phyloP scores from a whole-genome alignment of 192 early-diverging fungal genomes.

The Obelidium mucronatum region DNA sequence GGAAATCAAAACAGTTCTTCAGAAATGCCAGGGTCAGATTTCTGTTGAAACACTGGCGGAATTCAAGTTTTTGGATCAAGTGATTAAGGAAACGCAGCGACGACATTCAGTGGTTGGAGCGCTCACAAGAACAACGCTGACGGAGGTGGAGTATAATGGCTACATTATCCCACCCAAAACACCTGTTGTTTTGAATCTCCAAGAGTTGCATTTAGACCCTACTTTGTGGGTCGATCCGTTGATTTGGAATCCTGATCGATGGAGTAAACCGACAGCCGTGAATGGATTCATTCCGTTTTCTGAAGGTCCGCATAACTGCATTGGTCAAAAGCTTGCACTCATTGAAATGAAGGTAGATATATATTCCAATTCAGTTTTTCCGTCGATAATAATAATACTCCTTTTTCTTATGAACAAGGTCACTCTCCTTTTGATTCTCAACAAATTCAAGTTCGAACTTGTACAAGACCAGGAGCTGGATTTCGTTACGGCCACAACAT shows the following conservation, averaged over 20 bases:
- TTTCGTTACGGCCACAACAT: constrained; percentile 12
- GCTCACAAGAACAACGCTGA: background rate
- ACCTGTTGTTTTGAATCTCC: constrained; percentile 35
- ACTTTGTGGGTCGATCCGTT: constrained; percentile 41
- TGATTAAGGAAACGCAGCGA: too few species aligned
- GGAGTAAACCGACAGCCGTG: constrained; percentile 34
- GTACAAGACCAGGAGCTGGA: constrained; percentile 24
- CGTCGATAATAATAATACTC: background rate
- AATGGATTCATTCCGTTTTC: constrained; percentile 54
- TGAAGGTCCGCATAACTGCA: constrained; percentile 45
- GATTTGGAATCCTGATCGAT: constrained; percentile 52
- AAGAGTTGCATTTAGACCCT: constrained; percentile 38
- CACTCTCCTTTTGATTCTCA: too few species aligned
- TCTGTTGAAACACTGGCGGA: constrained; percentile 31
- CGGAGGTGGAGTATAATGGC: constrained; percentile 39
- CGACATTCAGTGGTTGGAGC: constrained; percentile 40
- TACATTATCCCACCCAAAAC: constrained; percentile 37
- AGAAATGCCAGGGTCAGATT: too few species aligned
- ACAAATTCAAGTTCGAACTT: constrained; percentile 21
- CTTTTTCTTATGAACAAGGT: background rate
- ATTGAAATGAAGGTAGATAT: constrained; percentile 41
- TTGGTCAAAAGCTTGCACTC: constrained; percentile 60
- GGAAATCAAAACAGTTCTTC: background rate
- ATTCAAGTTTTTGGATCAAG: constrained; percentile 46
- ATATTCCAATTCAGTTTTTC: background rate